These are phyloP conservation scores for Sphaerobolus stellatus DNA, from an alignment of 1,284 basidiomycete species.

Conservation along the genomic window DNA sequence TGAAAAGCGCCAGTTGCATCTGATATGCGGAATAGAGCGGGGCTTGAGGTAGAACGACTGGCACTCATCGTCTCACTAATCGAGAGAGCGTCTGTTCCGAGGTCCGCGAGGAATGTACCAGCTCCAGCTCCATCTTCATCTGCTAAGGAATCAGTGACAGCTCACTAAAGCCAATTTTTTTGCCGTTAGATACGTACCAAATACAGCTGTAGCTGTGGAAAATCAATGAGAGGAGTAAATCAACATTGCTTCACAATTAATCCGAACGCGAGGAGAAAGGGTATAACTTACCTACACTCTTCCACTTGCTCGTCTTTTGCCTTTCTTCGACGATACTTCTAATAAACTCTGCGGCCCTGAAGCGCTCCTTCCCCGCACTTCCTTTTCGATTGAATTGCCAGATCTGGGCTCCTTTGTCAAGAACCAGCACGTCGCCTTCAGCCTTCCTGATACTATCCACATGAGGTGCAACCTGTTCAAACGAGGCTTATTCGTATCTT, in stretches of 20 bases:
- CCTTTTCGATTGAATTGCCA: conserved; percentile 55
- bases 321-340: conserved; percentile 45
- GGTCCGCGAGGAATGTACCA: conserved; percentile 46
- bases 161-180: not conserved
- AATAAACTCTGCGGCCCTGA: conserved; percentile 59
- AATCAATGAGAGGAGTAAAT: not conserved
- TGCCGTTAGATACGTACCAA: conserved; percentile 37
- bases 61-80: conserved; percentile 19
- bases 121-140: conserved; percentile 52
- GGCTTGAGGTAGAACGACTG: conserved; percentile 18
- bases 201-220: conserved; percentile 44
- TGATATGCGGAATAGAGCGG: conserved; percentile 48
- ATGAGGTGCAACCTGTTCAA: conserved; percentile 4
- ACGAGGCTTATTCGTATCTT: no score
- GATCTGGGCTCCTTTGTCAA: conserved; percentile 52
- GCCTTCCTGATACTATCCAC: conserved; percentile 45
- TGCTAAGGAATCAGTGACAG: conserved; percentile 19
- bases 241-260: not conserved
- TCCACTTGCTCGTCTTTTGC: conserved; percentile 33
- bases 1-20: conserved; percentile 41
- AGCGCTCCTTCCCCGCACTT: conserved; percentile 54
- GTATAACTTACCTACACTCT: conserved; percentile 7
- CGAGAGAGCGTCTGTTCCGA: conserved; percentile 30
- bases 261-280: not conserved
- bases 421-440: conserved; percentile 55